Conservation (phyloP, 345 rosid genomes). For the Eucalyptus polybractea region DNA sequence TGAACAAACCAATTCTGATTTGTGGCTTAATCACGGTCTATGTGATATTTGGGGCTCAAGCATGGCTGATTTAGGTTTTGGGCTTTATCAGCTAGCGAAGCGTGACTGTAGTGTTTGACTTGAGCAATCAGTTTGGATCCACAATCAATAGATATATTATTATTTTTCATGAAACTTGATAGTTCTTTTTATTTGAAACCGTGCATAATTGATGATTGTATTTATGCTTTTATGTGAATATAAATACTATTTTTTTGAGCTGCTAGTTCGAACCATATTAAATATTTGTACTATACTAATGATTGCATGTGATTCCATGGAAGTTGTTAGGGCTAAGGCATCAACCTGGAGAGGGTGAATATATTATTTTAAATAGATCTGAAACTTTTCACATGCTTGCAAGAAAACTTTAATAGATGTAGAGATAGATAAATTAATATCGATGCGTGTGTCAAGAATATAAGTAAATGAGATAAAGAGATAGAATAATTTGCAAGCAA, state of each 20-base stretch:
- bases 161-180: neutral
- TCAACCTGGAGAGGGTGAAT: neutral
- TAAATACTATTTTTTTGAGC: neutral
- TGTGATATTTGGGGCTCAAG: too few species aligned
- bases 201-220: too few species aligned
- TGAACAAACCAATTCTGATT: too few species aligned
- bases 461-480: neutral
- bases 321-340: neutral
- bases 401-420: neutral
- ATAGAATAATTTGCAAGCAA: neutral
- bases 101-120: accelerated
- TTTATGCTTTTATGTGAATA: too few species aligned
- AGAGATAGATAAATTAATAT: too few species aligned
- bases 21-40: neutral
- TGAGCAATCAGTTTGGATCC: neutral
- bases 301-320: neutral
- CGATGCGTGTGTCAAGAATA: neutral
- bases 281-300: neutral
- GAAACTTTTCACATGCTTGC: neutral
- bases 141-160: too few species aligned
- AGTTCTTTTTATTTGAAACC: too few species aligned
- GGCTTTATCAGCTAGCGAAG: neutral
- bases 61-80: neutral
- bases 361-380: too few species aligned
- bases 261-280: too few species aligned